Base-by-base conservation (phyloP, 495 filamentous ascomycete species). In the Penicillium parvum region DNA sequence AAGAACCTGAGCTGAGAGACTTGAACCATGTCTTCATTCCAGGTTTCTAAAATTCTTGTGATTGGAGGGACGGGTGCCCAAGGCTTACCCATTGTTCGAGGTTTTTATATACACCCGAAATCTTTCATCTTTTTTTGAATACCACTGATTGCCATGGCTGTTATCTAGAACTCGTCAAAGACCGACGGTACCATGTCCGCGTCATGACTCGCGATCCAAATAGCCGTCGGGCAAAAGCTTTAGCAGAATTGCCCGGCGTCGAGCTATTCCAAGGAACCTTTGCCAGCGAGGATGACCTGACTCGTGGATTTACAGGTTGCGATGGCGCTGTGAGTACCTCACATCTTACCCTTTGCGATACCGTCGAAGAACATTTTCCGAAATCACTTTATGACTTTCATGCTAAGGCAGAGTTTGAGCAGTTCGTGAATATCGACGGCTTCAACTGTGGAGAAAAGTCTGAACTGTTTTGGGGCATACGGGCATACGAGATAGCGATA, bases 371-470 rank as follows among this genome's bases (percentile, higher is more conserved):
- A n/a, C n/a, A n/a, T n/a, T n/a, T n/a, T n/a, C n/a, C n/a, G n/a
- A n/a, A n/a, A n/a, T n/a, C n/a, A n/a, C n/a, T n/a, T n/a, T n/a
- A n/a, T n/a, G n/a, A n/a, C n/a, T n/a, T n/a, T n/a, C n/a, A n/a
- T n/a, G n/a, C n/a, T n/a, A n/a, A n/a, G n/a, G n/a, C n/a, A n/a
- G n/a, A n/a, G n/a, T n/a, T n/a, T n/a, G n/a, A n/a, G n/a, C n/a
- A n/a, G 7, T 80, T 72, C 45, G 62, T 78, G 29, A 81, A 81
- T 44, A 66, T 72, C 17, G 73, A 80, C 46, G 70, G 75, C 26
- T 77, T 76, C 47, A 72, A 67, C 28, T 58, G 63, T 5, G 77
- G 78, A 10, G 72, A 78, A 52, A 74, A 76, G 43, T 53, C 57
- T 6, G 78, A 81, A 49, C 64, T 72, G 1, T 82, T 63, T 51